phyloP scores from a whole-genome alignment of 805 yeast genomes.

The Hanseniaspora meyeri region DNA sequence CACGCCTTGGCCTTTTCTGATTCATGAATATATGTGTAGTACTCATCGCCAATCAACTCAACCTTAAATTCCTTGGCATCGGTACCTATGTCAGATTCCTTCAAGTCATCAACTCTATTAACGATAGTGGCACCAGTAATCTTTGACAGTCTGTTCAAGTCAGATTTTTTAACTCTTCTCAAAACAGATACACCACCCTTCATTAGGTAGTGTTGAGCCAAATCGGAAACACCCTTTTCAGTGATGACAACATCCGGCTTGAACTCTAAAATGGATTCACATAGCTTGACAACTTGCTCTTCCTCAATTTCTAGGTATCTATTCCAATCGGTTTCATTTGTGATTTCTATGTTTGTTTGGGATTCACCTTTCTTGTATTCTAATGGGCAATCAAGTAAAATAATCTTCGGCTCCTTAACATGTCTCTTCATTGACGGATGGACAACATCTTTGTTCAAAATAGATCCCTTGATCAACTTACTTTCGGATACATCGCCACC shows the following conservation, averaged over 20 bases:
- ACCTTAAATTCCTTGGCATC: conserved; percentile 84
- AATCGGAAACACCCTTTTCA: conserved; percentile 94
- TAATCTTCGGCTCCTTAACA: conserved; percentile 78
- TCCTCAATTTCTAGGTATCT: conserved; percentile 92
- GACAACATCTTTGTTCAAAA: conserved; percentile 93
- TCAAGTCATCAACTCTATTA: conserved; percentile 86
- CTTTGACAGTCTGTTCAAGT: conserved; percentile 90
- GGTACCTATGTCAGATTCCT: conserved; percentile 80
- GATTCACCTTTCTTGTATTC: conserved; percentile 99
- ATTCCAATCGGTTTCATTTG: conserved; percentile 93
- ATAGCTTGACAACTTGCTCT: conserved; percentile 81
- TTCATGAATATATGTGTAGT: conserved; percentile 71
- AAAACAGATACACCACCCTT: conserved; percentile 87
- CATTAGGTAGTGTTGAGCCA: conserved; percentile 90
- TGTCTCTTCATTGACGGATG: conserved; percentile 94
- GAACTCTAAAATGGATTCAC: conserved; percentile 70
- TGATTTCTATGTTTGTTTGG: conserved; percentile 93
- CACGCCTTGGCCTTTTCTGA: conserved; percentile 86
- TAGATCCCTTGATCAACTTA: conserved; percentile 75
- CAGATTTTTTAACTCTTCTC: conserved; percentile 90
- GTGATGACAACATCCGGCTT: conserved; percentile 93
- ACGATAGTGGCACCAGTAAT: conserved; percentile 97
- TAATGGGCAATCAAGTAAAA: conserved; percentile 86
- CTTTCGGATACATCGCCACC: conserved; percentile 86
- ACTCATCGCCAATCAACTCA: conserved; percentile 94